phyloP scores from a whole-genome alignment of 192 early-diverging fungal species.

The Podila verticillata region DNA sequence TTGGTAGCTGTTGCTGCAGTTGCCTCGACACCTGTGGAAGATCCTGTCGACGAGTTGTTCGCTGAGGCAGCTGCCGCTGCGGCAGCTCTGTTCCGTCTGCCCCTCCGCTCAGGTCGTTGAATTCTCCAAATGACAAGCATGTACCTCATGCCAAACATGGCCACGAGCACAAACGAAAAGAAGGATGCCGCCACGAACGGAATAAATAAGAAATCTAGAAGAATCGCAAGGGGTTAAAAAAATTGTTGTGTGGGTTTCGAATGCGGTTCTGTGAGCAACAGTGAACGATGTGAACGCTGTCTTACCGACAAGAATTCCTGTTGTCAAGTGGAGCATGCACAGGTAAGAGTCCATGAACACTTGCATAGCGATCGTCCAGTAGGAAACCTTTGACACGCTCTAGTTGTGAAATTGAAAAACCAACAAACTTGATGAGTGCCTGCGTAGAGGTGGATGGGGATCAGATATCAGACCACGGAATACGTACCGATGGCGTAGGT shows the following conservation, averaged over 20 bases:
- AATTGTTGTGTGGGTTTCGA: background rate
- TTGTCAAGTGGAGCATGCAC: constrained; percentile 69
- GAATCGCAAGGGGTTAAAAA: background rate
- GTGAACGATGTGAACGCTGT: no score
- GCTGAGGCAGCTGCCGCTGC: constrained; percentile 22
- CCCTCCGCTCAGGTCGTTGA: constrained; percentile 67
- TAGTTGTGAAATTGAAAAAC: constrained; percentile 14
- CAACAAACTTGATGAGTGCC: background rate
- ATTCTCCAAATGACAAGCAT: constrained; percentile 74
- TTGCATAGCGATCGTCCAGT: constrained; percentile 69
- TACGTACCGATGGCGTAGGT: constrained; percentile 70
- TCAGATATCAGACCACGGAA: no score
- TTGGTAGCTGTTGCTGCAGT: constrained; percentile 1
- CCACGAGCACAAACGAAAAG: constrained; percentile 71
- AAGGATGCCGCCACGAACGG: constrained; percentile 69
- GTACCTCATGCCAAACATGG: constrained; percentile 78
- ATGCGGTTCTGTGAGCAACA: background rate
- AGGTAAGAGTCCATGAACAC: constrained; percentile 72
- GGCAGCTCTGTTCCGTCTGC: constrained; percentile 32
- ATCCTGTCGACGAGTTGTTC: background rate
- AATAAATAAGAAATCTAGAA: constrained; percentile 59
- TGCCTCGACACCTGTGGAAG: background rate
- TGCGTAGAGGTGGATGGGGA: no score
- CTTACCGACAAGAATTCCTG: constrained; percentile 58
- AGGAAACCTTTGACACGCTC: constrained; percentile 73